phyloP scores from a whole-genome alignment of 2,329 filamentous ascomycete genomes.

The Aspergillus sp. region DNA sequence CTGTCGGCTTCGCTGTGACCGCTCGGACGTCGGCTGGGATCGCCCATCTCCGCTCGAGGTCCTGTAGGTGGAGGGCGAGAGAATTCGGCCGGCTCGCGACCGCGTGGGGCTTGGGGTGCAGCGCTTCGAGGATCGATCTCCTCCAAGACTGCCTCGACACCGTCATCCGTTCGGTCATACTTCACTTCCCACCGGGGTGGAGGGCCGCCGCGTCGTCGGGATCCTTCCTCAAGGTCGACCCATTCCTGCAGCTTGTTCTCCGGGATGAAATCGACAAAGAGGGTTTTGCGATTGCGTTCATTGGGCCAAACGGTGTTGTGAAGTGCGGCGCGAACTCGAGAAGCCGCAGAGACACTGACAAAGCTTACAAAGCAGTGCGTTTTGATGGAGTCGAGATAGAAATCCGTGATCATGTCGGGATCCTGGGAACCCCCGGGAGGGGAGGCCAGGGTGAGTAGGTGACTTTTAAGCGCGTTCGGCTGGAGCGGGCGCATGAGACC shows the following conservation, averaged over 20 bases:
- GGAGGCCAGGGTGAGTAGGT: slow-evolving; percentile 69
- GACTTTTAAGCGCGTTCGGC: slow-evolving; percentile 62
- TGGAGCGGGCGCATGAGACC: slow-evolving; percentile 87
- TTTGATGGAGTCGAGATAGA: slow-evolving; percentile 80
- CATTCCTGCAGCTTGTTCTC: slow-evolving; percentile 69
- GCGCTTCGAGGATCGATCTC: slow-evolving; percentile 41
- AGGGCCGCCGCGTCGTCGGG: slow-evolving; percentile 40
- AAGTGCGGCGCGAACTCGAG: slow-evolving; percentile 70
- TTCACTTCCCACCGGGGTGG: slow-evolving; percentile 68
- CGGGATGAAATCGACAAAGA: slow-evolving; percentile 90
- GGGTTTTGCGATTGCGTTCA: slow-evolving; percentile 76
- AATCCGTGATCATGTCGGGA: slow-evolving; percentile 60
- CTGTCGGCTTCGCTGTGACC: slow-evolving; percentile 16
- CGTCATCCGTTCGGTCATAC: slow-evolving; percentile 62
- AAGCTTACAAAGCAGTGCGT: slow-evolving; percentile 86
- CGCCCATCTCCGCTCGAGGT: slow-evolving; percentile 22
- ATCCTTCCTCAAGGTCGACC: slow-evolving; percentile 67
- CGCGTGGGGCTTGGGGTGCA: slow-evolving; percentile 15
- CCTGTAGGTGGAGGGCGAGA: slow-evolving; percentile 25
- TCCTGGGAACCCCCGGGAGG: slow-evolving; percentile 53
- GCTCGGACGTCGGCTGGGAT: slow-evolving; percentile 28
- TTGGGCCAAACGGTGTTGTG: slow-evolving; percentile 84
- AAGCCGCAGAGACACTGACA: slow-evolving; percentile 66
- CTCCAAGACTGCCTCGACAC: slow-evolving; percentile 58
- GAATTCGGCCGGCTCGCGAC: slow-evolving; percentile 15